Percentiles rank a stretch among this genome's conserved stretches.
These are phyloP conservation scores for Fusarium verrucosum DNA, from an alignment of 2,329 filamentous ascomycete genomes.

Conservation along the genomic window DNA sequence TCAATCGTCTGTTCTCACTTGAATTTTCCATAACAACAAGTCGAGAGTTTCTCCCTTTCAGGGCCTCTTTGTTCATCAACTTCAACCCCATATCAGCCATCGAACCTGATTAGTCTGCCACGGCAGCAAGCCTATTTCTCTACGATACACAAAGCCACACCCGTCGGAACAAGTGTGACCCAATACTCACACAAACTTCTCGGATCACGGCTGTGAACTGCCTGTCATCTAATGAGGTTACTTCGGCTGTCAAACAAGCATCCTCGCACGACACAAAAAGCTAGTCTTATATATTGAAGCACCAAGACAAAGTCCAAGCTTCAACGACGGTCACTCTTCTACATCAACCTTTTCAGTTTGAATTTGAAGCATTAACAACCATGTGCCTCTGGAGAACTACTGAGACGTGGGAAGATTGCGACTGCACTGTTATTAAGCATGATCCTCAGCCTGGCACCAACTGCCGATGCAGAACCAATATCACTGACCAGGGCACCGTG, in stretches of 20 bases:
- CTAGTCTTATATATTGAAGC: conserved; percentile 28
- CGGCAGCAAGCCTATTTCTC: conserved; percentile 35
- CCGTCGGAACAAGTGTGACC: conserved; percentile 36
- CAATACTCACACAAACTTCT: conserved; percentile 39
- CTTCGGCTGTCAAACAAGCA: conserved; percentile 14
- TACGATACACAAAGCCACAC: conserved; percentile 33
- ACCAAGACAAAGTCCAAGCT: background rate
- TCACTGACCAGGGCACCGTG: conserved; percentile 44
- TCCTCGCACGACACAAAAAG: conserved; percentile 25
- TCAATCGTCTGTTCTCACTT: conserved; percentile 11
- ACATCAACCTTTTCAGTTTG: background rate
- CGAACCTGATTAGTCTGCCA: conserved; percentile 11
- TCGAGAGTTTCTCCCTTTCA: background rate
- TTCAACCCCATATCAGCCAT: background rate
- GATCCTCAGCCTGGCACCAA: conserved; percentile 45
- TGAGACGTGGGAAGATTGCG: conserved; percentile 48
- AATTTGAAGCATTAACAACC: conserved; percentile 17
- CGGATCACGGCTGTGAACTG: conserved; percentile 35
- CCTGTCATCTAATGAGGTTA: conserved; percentile 30
- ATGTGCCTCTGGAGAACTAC: conserved; percentile 51
- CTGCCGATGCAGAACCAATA: conserved; percentile 40
- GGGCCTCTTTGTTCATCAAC: background rate
- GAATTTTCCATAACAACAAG: background rate
- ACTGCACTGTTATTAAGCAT: conserved; percentile 42
- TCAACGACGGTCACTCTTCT: background rate